Evolutionary conservation across 345 rosid species (phyloP), one percentile per base, ranked within the genome.

Genomic region (Moringa oleifera): DNA sequence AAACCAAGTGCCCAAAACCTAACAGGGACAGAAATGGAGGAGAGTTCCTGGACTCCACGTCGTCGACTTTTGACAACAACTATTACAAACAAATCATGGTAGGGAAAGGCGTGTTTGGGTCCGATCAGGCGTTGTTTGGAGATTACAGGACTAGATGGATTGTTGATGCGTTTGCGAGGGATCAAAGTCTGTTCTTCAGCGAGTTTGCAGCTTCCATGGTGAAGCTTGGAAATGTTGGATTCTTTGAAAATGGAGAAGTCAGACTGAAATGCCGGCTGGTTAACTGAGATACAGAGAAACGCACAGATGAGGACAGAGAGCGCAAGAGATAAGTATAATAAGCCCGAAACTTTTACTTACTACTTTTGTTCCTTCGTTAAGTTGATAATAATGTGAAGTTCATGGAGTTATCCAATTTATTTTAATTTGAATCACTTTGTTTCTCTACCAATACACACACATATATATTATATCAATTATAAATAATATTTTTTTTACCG

Each of bases 151-250:
- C 89, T 3, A 77, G 62, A 69, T 71, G 89, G 86, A 75, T 83
- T 21, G 95, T 87, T 11, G 79, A 85, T 71, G 66, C 65, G 20
- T 88, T 75, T 71, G 83, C 89, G 20, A 56, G 18, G 57, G 87
- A 85, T 77, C 82, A 89, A 63, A 72, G 51, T 23, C 71, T 84
- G 68, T 89, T 88, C 81, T 85, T 85, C 56, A 74, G 67, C 61
- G 95, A 83, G 74, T 87, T 91, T 62, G 83, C 77, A 2, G 67
- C 73, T 52, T 79, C 96, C 5, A 89, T 87, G 92, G 82, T 83
- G 63, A 87, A 80, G 57, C 83, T 87, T 49, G 92, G 96, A 63
- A 86, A 80, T 74, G 78, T 83, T 25, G 87, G 89, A 23, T 83
- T 83, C 15, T 63, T 69, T 31, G 84, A 83, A 74, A 64, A 63